These are phyloP conservation scores for Linum tenue DNA, from an alignment of 345 rosid genomes.

Conservation along the genomic window DNA sequence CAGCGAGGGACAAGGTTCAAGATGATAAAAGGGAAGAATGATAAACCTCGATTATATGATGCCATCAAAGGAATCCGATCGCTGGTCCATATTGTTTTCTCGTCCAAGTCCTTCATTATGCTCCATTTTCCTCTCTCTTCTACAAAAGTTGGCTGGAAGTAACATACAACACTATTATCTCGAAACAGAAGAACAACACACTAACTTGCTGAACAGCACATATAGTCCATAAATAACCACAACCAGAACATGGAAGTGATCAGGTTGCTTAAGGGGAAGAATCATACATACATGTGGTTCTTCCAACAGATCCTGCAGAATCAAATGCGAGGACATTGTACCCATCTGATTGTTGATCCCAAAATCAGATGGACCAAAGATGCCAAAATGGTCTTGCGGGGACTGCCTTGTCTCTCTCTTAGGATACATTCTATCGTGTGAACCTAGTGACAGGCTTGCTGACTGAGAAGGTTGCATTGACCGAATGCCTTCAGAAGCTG, in stretches of 20 bases:
- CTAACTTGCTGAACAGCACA: neutral
- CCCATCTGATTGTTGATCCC: constrained; percentile 37
- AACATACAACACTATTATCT: constrained; percentile 12
- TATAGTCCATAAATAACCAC: neutral
- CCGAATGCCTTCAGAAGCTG: constrained; percentile 44
- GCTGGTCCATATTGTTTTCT: constrained; percentile 92
- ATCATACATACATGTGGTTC: constrained; percentile 57
- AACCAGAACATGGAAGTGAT: constrained; percentile 3
- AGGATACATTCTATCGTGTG: constrained; percentile 39
- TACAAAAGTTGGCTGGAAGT: constrained; percentile 49
- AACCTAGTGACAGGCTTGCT: constrained; percentile 45
- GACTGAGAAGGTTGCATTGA: constrained; percentile 29
- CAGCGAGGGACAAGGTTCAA: constrained; percentile 3
- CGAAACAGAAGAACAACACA: constrained; percentile 1
- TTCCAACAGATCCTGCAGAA: constrained; percentile 71
- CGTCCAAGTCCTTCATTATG: constrained; percentile 73
- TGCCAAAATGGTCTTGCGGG: constrained; percentile 34
- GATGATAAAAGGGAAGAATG: constrained; percentile 1
- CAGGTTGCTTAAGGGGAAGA: neutral
- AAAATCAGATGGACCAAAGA: constrained; percentile 32
- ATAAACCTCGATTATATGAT: constrained; percentile 75
- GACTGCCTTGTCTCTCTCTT: constrained; percentile 57
- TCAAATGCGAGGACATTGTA: constrained; percentile 57
- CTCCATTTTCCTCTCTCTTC: constrained; percentile 85
- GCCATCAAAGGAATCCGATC: constrained; percentile 72